These are phyloP conservation scores for Colletotrichum sojae DNA, from an alignment of 2,329 filamentous ascomycete genomes.

Conservation along the genomic window DNA sequence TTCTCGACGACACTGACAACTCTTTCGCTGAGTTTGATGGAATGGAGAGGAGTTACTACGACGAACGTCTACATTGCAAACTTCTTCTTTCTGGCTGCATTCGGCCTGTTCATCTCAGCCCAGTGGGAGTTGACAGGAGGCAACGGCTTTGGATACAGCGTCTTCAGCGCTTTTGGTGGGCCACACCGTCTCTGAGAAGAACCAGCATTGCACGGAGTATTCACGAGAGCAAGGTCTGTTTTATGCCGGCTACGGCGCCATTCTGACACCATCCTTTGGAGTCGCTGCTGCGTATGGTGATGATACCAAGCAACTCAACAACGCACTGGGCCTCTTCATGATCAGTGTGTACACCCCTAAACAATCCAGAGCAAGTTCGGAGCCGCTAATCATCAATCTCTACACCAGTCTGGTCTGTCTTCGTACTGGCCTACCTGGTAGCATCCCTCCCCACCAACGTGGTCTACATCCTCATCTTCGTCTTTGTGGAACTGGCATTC, in stretches of 20 bases:
- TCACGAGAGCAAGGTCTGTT: slow-evolving; percentile 41
- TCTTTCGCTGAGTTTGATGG: slow-evolving; percentile 68
- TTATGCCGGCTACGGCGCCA: slow-evolving; percentile 46
- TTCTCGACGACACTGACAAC: slow-evolving; percentile 70
- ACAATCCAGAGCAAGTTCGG: neutral
- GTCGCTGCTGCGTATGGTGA: slow-evolving; percentile 46
- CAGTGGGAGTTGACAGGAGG: slow-evolving; percentile 69
- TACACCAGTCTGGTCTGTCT: slow-evolving; percentile 44
- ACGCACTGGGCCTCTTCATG: slow-evolving; percentile 47
- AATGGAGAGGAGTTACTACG: slow-evolving; percentile 64
- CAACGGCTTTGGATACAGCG: slow-evolving; percentile 67
- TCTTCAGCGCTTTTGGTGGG: slow-evolving; percentile 67
- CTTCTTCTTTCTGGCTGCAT: slow-evolving; percentile 65
- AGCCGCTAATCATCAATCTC: neutral
- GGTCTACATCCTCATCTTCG: slow-evolving; percentile 46
- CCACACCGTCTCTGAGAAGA: neutral
- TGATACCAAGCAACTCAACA: slow-evolving; percentile 44
- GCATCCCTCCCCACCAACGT: slow-evolving; percentile 45
- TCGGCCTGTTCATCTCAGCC: slow-evolving; percentile 67
- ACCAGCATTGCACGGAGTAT: neutral
- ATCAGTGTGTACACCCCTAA: slow-evolving; percentile 37
- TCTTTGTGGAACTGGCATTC: slow-evolving; percentile 44
- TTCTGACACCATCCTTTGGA: slow-evolving; percentile 46
- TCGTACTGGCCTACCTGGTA: slow-evolving; percentile 45
- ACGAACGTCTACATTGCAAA: slow-evolving; percentile 68